Conservation (phyloP, 257 asterid genomes). For the Ocimum tenuiflorum region DNA sequence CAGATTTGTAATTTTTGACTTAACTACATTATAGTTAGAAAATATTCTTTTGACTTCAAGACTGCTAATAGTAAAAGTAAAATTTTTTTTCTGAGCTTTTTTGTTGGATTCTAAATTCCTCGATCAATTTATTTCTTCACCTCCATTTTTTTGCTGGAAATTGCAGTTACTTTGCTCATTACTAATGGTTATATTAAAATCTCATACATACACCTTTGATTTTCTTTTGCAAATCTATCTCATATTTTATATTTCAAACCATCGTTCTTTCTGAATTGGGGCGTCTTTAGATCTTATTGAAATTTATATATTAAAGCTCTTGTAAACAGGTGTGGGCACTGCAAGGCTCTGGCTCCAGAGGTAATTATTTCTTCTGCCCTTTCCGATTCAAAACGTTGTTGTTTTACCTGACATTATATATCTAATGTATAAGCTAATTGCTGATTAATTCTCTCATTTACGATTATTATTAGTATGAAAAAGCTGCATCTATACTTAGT, state of each 20-base stretch:
- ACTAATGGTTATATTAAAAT: too few species aligned
- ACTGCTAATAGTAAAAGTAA: not conserved
- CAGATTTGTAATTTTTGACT: not conserved
- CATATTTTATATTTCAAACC: too few species aligned
- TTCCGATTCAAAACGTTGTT: not conserved
- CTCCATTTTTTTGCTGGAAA: too few species aligned
- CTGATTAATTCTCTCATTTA: not conserved
- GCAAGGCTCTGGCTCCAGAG: conserved; percentile 93
- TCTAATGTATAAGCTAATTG: not conserved
- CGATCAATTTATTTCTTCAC: not conserved
- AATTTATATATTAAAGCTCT: not conserved
- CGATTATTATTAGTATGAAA: conserved; percentile 46
- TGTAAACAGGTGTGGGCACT: conserved; percentile 84
- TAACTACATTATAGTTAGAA: not conserved
- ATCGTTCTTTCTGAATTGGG: too few species aligned
- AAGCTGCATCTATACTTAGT: conserved; percentile 63
- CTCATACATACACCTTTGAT: too few species aligned
- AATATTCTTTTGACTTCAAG: not conserved
- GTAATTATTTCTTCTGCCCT: conserved; percentile 24
- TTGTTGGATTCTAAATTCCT: not conserved
- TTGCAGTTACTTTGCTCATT: too few species aligned
- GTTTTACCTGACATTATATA: not conserved
- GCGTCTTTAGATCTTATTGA: too few species aligned
- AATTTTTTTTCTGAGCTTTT: not conserved
- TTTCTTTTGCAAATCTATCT: too few species aligned